These are phyloP conservation scores for Globisporangium emineosum DNA, from an alignment of 352 stramenopile genomes.

Conservation along the genomic window DNA sequence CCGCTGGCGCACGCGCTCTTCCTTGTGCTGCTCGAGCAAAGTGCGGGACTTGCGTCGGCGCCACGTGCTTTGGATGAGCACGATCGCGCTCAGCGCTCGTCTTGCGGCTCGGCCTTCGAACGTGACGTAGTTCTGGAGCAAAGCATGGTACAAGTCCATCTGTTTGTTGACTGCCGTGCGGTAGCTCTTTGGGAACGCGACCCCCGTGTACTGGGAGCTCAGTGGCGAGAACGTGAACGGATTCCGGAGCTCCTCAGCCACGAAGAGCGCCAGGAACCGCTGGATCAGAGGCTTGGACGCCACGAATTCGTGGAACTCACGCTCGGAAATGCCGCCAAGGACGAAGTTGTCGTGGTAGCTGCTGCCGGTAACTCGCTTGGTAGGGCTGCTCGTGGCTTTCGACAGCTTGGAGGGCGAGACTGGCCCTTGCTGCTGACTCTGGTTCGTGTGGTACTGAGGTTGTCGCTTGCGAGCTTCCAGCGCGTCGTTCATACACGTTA, in stretches of 20 bases:
- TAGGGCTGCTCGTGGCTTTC: background rate
- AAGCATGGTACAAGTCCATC: conserved; percentile 34
- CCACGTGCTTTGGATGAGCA: conserved; percentile 70
- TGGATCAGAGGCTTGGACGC: conserved; percentile 27
- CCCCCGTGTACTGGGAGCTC: conserved; percentile 15
- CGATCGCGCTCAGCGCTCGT: conserved; percentile 32
- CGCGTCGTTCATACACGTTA: conserved; percentile 18
- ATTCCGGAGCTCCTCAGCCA: conserved; percentile 58
- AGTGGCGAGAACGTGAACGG: conserved; percentile 44
- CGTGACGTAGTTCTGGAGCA: conserved; percentile 47
- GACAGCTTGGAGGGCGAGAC: conserved; percentile 2
- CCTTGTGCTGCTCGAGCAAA: conserved; percentile 24
- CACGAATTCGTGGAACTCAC: conserved; percentile 37
- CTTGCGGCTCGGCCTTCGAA: conserved; percentile 40
- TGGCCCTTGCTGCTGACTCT: background rate
- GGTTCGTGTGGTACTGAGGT: background rate
- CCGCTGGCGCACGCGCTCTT: conserved; percentile 28
- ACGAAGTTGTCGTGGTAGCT: background rate
- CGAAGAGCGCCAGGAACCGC: conserved; percentile 57
- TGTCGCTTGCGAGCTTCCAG: background rate
- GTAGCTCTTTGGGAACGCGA: conserved; percentile 16
- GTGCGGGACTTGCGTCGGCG: conserved; percentile 41
- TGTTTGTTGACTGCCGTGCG: conserved; percentile 23
- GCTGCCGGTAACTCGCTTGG: background rate
- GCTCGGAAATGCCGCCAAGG: conserved; percentile 16